phyloP scores from a whole-genome alignment of 768 basidiomycete species.

The Daedaleopsis sinensis region DNA sequence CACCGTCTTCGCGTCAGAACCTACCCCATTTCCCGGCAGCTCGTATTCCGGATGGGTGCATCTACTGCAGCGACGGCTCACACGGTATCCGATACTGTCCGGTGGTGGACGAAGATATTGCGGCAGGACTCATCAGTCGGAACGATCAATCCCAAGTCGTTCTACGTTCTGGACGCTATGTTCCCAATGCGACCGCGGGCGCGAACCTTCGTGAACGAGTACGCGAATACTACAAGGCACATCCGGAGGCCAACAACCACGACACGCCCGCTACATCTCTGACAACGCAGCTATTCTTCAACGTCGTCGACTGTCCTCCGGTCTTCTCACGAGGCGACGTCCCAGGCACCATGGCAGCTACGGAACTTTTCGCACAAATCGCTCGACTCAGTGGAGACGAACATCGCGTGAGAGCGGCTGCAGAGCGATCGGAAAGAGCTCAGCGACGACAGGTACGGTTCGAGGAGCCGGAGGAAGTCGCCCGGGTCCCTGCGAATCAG shows the following conservation, averaged over 20 bases:
- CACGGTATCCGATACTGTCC: conserved; percentile 32
- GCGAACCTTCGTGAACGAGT: conserved; percentile 6
- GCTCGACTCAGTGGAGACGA: no score
- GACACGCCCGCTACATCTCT: background rate
- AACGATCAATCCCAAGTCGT: conserved; percentile 30
- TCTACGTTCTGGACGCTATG: conserved; percentile 27
- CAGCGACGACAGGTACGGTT: background rate
- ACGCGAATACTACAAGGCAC: conserved; percentile 1
- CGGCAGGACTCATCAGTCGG: conserved; percentile 24
- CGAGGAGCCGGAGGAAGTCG: background rate
- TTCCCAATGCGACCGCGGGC: conserved; percentile 20
- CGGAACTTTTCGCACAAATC: no score
- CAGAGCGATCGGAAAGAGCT: background rate
- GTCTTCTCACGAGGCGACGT: background rate
- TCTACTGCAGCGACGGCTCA: conserved; percentile 30
- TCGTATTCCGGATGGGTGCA: background rate
- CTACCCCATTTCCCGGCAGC: background rate
- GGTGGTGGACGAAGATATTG: conserved; percentile 14
- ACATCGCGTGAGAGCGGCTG: background rate
- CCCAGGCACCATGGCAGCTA: background rate
- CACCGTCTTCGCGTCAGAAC: background rate
- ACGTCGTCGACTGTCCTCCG: background rate
- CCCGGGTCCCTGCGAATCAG: background rate
- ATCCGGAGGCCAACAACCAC: conserved; percentile 6
- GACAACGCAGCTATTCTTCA: background rate